These are phyloP conservation scores for Cyclostephanos invisitatus DNA, from an alignment of 108 stramenopile species.

Conservation along the genomic window DNA sequence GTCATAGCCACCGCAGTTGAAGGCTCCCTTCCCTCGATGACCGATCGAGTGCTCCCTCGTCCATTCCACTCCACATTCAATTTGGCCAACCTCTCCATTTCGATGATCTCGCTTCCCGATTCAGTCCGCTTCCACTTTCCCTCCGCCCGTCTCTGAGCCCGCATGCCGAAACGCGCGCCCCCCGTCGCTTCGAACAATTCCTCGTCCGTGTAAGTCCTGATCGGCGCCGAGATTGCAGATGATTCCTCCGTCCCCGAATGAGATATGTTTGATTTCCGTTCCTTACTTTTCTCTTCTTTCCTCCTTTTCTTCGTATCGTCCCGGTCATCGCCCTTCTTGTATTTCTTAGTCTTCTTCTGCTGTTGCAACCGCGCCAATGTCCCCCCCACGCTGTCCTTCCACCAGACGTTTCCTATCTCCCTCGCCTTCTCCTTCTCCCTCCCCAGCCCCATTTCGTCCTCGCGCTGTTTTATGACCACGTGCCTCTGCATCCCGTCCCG, in stretches of 20 bases:
- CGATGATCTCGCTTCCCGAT: conserved; percentile 27
- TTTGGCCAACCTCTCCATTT: conserved; percentile 58
- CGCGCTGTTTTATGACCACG: conserved; percentile 73
- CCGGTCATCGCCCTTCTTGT: conserved; percentile 38
- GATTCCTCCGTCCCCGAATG: neutral
- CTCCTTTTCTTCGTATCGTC: conserved; percentile 38
- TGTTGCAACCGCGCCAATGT: conserved; percentile 72
- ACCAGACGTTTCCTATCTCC: conserved; percentile 73
- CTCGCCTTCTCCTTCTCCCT: conserved; percentile 42
- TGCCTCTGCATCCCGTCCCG: conserved; percentile 81
- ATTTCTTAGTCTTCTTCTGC: conserved; percentile 42
- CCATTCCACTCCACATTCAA: conserved; percentile 79
- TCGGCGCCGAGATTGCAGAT: conserved; percentile 5
- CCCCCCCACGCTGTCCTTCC: conserved; percentile 76
- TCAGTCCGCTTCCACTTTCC: conserved; percentile 89
- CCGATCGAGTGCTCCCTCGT: conserved; percentile 43
- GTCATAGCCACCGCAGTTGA: neutral
- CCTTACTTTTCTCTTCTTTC: conserved; percentile 31
- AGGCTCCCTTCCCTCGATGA: conserved; percentile 29
- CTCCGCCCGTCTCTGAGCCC: conserved; percentile 71
- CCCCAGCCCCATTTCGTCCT: conserved; percentile 77
- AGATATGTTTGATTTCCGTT: conserved; percentile 25
- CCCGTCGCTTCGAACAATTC: conserved; percentile 91
- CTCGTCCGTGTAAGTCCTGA: conserved; percentile 70
- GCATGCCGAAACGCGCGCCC: conserved; percentile 73